phyloP scores from a whole-genome alignment of 345 rosid genomes.

The Pugionium cornutum region DNA sequence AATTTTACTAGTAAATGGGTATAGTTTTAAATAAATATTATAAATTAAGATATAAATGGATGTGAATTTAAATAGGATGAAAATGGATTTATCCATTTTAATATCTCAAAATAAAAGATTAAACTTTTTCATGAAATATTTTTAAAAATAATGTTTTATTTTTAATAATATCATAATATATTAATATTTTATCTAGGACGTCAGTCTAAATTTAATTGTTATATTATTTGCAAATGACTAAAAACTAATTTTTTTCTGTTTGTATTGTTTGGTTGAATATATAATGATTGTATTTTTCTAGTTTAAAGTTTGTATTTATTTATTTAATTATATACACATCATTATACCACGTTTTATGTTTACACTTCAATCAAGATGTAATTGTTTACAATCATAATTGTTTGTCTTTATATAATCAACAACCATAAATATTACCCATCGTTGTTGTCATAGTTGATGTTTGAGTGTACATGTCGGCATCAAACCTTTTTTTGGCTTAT shows the following conservation, averaged over 20 bases:
- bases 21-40: too few species aligned
- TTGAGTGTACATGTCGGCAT: conserved; percentile 18
- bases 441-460: background rate
- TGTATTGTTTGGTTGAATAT: background rate
- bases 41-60: too few species aligned
- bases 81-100: too few species aligned
- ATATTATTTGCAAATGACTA: background rate
- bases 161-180: too few species aligned
- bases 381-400: background rate
- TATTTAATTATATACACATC: background rate
- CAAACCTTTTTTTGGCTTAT: background rate
- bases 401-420: background rate
- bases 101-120: too few species aligned
- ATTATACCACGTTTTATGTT: background rate
- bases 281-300: background rate
- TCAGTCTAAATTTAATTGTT: too few species aligned
- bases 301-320: too few species aligned
- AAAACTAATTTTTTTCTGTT: background rate
- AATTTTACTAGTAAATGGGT: too few species aligned
- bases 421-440: background rate
- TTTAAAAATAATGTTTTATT: too few species aligned
- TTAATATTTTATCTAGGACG: too few species aligned
- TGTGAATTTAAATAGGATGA: too few species aligned
- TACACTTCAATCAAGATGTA: background rate
- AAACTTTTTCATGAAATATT: too few species aligned